A percentile compares a stretch with the other conserved stretches of the same genome.
phyloP scores from a whole-genome alignment of 2,329 filamentous ascomycete species.

The Fonsecaea pugnacius region DNA sequence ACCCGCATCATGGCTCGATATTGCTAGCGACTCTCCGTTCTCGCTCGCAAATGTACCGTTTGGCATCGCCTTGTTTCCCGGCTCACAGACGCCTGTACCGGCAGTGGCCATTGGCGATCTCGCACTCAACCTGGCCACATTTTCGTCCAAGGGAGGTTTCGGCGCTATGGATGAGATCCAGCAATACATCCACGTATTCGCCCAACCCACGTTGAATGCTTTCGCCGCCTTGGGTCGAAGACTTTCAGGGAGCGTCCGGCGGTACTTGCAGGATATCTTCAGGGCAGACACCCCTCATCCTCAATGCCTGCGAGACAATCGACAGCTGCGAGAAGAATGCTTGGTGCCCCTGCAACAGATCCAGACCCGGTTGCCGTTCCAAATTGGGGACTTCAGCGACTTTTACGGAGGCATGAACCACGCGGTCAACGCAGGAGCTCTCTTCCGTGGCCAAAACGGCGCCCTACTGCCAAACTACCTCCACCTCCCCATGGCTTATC shows the following conservation, averaged over 20 bases:
- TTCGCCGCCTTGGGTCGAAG: no score
- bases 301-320: constrained; percentile 1
- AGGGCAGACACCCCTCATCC: no score
- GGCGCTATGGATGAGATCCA: no score
- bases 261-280: no score
- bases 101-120: neutral
- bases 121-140: neutral
- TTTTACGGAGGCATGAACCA: constrained; percentile 48
- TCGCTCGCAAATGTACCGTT: neutral
- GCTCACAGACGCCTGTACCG: neutral
- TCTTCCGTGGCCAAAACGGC: constrained; percentile 45
- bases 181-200: no score
- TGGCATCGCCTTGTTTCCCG: neutral
- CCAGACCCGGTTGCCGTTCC: constrained; percentile 60
- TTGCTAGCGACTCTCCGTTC: neutral
- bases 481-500: constrained; percentile 27
- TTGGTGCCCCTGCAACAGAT: constrained; percentile 45
- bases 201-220: no score
- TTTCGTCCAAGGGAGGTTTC: no score
- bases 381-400: constrained; percentile 62
- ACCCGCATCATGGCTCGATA: neutral
- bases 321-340: neutral
- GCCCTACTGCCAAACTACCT: constrained; percentile 14
- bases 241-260: no score
- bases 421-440: constrained; percentile 17